A percentile compares a stretch with the other conserved stretches of the same genome.
phyloP scores from a whole-genome alignment of 148 eudicot species.

The Pharnaceum exiguum region DNA sequence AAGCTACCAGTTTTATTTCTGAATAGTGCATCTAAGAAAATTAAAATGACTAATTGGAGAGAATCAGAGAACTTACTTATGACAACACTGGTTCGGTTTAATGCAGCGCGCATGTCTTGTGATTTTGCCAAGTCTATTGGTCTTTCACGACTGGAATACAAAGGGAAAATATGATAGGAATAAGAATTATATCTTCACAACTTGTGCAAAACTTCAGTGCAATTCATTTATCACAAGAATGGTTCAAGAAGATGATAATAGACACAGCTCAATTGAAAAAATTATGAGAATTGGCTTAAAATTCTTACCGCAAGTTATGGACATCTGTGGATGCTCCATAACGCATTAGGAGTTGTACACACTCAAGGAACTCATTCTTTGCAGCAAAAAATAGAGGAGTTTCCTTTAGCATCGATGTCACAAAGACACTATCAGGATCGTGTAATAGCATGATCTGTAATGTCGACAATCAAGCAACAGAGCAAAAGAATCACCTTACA shows the following conservation, averaged over 20 bases:
- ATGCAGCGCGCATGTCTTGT: constrained; percentile 33
- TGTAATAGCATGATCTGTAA: constrained; percentile 23
- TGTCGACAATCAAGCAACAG: neutral
- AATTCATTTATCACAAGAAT: neutral
- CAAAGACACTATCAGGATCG: constrained; percentile 24
- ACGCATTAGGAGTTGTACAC: constrained; percentile 28
- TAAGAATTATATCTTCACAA: neutral
- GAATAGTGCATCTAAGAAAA: neutral
- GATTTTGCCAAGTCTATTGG: constrained; percentile 39
- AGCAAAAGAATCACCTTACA: neutral
- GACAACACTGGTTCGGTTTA: constrained; percentile 25
- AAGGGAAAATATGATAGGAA: neutral
- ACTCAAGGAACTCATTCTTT: constrained; percentile 28
- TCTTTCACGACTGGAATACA: constrained; percentile 29
- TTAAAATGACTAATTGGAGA: neutral
- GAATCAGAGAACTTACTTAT: constrained; percentile 26
- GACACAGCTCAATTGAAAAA: too few relatives aligned
- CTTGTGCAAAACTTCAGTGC: neutral
- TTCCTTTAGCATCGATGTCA: constrained; percentile 30
- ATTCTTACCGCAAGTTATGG: constrained; percentile 30
- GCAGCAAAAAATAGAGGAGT: constrained; percentile 35
- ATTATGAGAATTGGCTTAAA: neutral
- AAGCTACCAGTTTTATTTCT: neutral
- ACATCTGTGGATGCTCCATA: constrained; percentile 34
- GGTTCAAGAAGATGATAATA: too few relatives aligned